Evolutionary conservation across 2,329 filamentous ascomycete genomes (phyloP), one percentile per base, ranked within the genome.

Genomic region (Hypocreales sp.): DNA sequence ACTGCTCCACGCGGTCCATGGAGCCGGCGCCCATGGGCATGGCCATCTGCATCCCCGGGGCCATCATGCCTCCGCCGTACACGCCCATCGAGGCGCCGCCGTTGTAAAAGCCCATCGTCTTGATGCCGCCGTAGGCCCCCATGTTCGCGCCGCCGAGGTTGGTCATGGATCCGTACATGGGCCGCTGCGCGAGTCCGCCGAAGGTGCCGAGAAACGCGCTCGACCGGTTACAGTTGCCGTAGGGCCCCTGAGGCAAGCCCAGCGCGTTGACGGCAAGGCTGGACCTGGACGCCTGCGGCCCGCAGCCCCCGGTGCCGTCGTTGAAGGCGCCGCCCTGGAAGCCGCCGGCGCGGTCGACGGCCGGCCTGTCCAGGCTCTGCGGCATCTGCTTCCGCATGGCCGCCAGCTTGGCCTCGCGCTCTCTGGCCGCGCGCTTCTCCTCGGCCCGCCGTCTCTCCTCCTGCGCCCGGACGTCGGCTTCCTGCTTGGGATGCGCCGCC

Each of bases 251-350:
- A 17, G 37, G 34, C n/a, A 43, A 39, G 15, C 38, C 31, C n/a
- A 41, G 45, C 5, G 31, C 39, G 10, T 46, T 41, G 7, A 45
- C 32, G 14, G 39, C 43, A 5, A 40, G 39, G n/a, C 35, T 42
- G 6, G 44, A 46, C 25, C 43, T 34, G 5, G 42, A 36, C 1
- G 38, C 41, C 15, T 42, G 42, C 11, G 32, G 29, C 5, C 38
- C 43, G 26, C 31, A 22, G 3, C 64, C 64, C 5, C 55, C 64
- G 10, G 40, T 45, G 2, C 63, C 64, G 28, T 69, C 62, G 37
- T 72, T 71, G 40, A 64, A 71, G n/a, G 51, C 48, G 3, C 67
- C 67, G 13, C 59, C 54, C 35, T 56, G 52, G 40, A 55, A 72
- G 0, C 62, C 65, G 17, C 62, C 58, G 0, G 57, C 42, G 16